Percentiles rank a stretch among this genome's conserved stretches.
These are phyloP conservation scores for Pharus latifolius DNA, from an alignment of 176 grass and related monocot species.

Conservation along the genomic window DNA sequence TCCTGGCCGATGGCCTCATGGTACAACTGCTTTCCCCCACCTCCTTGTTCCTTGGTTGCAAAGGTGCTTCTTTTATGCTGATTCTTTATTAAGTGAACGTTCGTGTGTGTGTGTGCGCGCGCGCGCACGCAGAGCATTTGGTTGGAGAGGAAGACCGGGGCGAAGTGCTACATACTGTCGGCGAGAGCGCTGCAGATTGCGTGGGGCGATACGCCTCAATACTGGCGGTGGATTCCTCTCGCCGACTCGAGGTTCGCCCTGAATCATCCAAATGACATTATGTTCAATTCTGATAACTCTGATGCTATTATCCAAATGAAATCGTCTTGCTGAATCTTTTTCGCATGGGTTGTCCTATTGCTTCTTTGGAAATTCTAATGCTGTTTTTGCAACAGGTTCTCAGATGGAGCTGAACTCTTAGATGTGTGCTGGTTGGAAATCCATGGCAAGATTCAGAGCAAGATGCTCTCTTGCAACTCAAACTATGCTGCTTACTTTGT, in stretches of 20 bases:
- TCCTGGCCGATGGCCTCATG: constrained; percentile 35
- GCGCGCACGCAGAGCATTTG: constrained; percentile 50
- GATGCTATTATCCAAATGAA: not conserved
- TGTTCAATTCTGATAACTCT: not conserved
- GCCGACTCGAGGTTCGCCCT: constrained; percentile 33
- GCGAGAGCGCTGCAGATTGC: constrained; percentile 33
- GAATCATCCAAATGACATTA: not conserved
- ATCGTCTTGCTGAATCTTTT: not conserved
- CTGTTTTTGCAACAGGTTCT: constrained; percentile 11
- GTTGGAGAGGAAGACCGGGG: constrained; percentile 38
- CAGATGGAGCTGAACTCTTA: constrained; percentile 21
- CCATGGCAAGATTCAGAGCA: constrained; percentile 32
- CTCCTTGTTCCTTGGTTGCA: too few relatives aligned
- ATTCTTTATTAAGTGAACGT: not conserved
- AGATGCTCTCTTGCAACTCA: constrained; percentile 27
- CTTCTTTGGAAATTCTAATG: not conserved
- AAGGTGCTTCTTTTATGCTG: not conserved
- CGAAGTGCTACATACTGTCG: constrained; percentile 60
- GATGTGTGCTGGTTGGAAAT: constrained; percentile 66
- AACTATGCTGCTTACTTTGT: constrained; percentile 39
- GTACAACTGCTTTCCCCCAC: not conserved
- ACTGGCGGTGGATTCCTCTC: constrained; percentile 32
- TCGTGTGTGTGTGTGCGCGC: not conserved
- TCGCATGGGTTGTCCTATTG: too few relatives aligned
- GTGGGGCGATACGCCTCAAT: constrained; percentile 31